Base-by-base conservation (phyloP, 352 stramenopile species). In the Phytophthora multivora region DNA sequence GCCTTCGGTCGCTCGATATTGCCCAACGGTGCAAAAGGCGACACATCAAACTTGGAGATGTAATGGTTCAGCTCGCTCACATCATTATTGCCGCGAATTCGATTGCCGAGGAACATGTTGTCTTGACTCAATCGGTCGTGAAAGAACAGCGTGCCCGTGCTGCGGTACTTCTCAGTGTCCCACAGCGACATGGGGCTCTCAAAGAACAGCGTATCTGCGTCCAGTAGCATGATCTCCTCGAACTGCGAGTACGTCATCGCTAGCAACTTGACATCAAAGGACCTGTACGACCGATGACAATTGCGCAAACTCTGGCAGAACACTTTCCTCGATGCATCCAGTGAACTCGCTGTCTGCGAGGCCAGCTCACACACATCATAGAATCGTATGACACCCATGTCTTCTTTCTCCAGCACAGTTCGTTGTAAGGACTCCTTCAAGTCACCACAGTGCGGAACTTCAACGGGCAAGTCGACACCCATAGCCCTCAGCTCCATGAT, bases 171-270 rank as follows among this genome's bases (percentile, higher is more conserved):
- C 19, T 74, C 63, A 5, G 71, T 63, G 1, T 88, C 73, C 74
- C 79, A 89, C 0, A 90, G 61, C 47, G 50, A 57, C 67, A 76
- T 79, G 26, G 79, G 83, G 59, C 72, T 86, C 18, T 85, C 66
- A 25, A 92, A 73, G 46, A 89, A 89, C 11, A 86, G 53, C 9
- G 71, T 78, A 51, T 92, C 79, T 15, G 80, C 80, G 61, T 89
- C 83, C 42, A 92, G 47, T 40, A 92, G 55, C 80, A 92, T 86
- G 26, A 92, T 45, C 59, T 92, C 75, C 21, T 80, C 64, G 31
- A 92, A 92, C n/a, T 66, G 71, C 9, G 83, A 90, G 54, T 80
- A 86, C n/a, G 84, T 50, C 39, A 92, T 41, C n/a, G 79, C 62
- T 12, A 90, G 59, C 40, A 87, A 18, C 61, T 88, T 88, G 54